These are phyloP conservation scores for Globisporangium ultimum DNA, from an alignment of 352 stramenopile genomes.

Conservation along the genomic window DNA sequence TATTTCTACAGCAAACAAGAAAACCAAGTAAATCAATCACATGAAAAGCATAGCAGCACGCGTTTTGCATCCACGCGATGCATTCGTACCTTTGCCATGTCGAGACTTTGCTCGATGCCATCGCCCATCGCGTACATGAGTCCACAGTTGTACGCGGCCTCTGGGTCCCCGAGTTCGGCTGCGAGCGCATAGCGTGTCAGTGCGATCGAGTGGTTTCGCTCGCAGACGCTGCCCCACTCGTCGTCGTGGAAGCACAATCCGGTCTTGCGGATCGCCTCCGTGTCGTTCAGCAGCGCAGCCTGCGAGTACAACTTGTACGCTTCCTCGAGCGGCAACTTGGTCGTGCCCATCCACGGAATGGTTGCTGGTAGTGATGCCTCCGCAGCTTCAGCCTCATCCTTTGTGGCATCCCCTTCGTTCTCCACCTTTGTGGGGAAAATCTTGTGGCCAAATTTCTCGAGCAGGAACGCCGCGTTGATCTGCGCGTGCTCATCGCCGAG, in stretches of 20 bases:
- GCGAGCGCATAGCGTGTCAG: constrained; percentile 54
- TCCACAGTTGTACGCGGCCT: constrained; percentile 64
- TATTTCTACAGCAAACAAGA: constrained; percentile 20
- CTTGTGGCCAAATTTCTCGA: constrained; percentile 50
- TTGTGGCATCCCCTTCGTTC: constrained; percentile 3
- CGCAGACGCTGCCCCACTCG: constrained; percentile 53
- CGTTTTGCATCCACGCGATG: background rate
- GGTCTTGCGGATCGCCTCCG: constrained; percentile 66
- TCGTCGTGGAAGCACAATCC: constrained; percentile 59
- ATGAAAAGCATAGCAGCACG: background rate
- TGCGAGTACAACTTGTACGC: constrained; percentile 53
- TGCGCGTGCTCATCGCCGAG: constrained; percentile 63
- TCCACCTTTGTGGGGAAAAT: constrained; percentile 21
- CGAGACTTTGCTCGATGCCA: constrained; percentile 36
- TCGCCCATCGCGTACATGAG: constrained; percentile 52
- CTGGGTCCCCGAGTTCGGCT: constrained; percentile 45
- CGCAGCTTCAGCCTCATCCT: constrained; percentile 7
- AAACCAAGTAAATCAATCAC: background rate
- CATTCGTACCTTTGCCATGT: constrained; percentile 29
- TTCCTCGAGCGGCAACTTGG: constrained; percentile 34
- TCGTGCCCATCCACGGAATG: constrained; percentile 21
- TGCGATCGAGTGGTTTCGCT: constrained; percentile 42
- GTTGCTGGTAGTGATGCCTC: background rate
- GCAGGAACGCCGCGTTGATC: constrained; percentile 67
- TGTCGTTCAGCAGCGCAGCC: constrained; percentile 60